Base-by-base conservation (phyloP, 768 basidiomycete species). In the Crucibulum laeve region DNA sequence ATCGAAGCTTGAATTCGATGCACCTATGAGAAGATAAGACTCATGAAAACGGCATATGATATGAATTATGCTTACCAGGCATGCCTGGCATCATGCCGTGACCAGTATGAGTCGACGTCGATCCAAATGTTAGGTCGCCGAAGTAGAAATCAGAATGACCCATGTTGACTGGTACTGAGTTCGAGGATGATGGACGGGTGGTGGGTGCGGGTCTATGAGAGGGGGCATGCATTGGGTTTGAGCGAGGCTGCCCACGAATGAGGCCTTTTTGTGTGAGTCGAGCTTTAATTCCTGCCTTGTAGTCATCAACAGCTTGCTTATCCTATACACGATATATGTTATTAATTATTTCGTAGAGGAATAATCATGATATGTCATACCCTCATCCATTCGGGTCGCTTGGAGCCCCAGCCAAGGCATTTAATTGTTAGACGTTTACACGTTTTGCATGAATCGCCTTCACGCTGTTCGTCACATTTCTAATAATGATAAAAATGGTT, bases 401-500 rank as follows among this genome's bases (percentile, higher is more conserved):
- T 84, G 5, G 82, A 69, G 3, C 89, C 89, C 89, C 89, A 91
- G 10, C 89, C 89, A 3, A 91, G 70, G 63, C 89, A 91, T 40
- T 84, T 73, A 55, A 91, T 87, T 38, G 82, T 83, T 26, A 91
- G 71, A 40, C 89, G 84, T 46, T 79, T 74, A 60, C 89, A 91
- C 1, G 89, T 91, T 53, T 78, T 74, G 65, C 88, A 91, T 2
- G 87, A 84, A 62, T 87, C 79, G 47, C 79, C 82, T 56, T 85
- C 82, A 51, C 86, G 80, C 51, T 87, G 82, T 55, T 91, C 88
- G 60, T 91, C 88, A 62, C 88, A 91, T 86, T 91, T 91, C 87
- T 91, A 60, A 19, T 41, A 46, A 46, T 38, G 21, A 42, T 36
- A 22, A 32, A 5, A 46, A 52, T 38, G 49, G 17, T 45, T 23